Conservation (phyloP, 306 rosid genomes). For the Sphenostylis stenocarpa region DNA sequence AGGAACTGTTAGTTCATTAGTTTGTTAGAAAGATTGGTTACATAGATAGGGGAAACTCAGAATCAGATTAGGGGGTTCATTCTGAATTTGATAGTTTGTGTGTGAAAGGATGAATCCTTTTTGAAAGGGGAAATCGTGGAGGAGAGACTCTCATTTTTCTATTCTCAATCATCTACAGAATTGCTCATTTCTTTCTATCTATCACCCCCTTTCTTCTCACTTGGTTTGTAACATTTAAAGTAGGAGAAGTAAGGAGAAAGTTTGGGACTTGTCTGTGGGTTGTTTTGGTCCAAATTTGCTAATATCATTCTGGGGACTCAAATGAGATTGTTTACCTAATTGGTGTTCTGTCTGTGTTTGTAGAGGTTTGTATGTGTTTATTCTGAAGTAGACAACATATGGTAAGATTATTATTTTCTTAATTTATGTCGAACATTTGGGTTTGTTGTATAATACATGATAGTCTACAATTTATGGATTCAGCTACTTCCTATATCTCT, state of each 20-base stretch:
- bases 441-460: not conserved
- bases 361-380: not conserved
- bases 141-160: not conserved
- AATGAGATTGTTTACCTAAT: not conserved
- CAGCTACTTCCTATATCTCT: not conserved
- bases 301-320: not conserved
- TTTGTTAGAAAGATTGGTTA: not conserved
- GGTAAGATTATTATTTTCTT: not conserved
- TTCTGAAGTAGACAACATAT: not conserved
- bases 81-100: not conserved
- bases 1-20: not conserved
- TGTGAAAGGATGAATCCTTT: not conserved
- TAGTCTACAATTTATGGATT: slow-evolving; percentile 13
- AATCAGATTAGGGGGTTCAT: not conserved
- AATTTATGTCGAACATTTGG: not conserved
- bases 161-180: not conserved
- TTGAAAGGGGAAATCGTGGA: not conserved
- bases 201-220: not conserved
- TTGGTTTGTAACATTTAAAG: not conserved
- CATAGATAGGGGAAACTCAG: not conserved
- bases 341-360: not conserved
- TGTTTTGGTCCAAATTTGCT: not conserved
- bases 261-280: not conserved
- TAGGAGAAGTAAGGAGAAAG: not conserved
- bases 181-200: not conserved